These are phyloP conservation scores for Yamadazyma songkhlaensis DNA, from an alignment of 1,139 yeast genomes.

Conservation along the genomic window DNA sequence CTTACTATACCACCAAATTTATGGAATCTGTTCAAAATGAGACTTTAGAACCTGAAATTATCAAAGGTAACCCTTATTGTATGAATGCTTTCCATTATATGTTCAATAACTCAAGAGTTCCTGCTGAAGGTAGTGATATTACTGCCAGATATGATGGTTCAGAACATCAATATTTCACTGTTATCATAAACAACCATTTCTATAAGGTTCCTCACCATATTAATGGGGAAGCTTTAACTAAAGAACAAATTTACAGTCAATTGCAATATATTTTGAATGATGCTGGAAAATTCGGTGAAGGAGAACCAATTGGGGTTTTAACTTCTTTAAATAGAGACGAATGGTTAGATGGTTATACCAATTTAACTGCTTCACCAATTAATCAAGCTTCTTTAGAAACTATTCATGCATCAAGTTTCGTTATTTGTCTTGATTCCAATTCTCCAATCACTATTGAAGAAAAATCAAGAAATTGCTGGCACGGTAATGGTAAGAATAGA, in stretches of 20 bases:
- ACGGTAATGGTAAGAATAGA: constrained; percentile 89
- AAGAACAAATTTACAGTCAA: constrained; percentile 65
- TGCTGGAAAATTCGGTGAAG: constrained; percentile 37
- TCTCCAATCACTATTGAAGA: constrained; percentile 79
- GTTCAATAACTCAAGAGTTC: constrained; percentile 89
- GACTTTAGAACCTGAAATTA: constrained; percentile 71
- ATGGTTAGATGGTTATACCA: constrained; percentile 64
- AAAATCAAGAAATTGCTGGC: constrained; percentile 88
- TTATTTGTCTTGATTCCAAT: constrained; percentile 74
- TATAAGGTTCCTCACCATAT: constrained; percentile 74
- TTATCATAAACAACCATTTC: constrained; percentile 74
- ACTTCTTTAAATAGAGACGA: constrained; percentile 86
- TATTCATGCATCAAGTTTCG: constrained; percentile 77
- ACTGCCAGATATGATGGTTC: constrained; percentile 47
- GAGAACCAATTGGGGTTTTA: constrained; percentile 69
- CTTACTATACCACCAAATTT: constrained; percentile 53
- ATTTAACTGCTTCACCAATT: constrained; percentile 55
- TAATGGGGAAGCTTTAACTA: constrained; percentile 54
- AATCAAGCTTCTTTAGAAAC: constrained; percentile 59
- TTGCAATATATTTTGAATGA: constrained; percentile 54
- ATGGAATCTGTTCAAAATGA: constrained; percentile 55
- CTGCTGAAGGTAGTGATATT: constrained; percentile 57
- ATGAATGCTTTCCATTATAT: constrained; percentile 91
- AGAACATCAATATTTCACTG: constrained; percentile 70
- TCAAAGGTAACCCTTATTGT: constrained; percentile 81